Percentiles rank a stretch among this genome's conserved stretches.
These are phyloP conservation scores for Quambalaria eucalypti DNA, from an alignment of 1,284 basidiomycete genomes.

Conservation along the genomic window DNA sequence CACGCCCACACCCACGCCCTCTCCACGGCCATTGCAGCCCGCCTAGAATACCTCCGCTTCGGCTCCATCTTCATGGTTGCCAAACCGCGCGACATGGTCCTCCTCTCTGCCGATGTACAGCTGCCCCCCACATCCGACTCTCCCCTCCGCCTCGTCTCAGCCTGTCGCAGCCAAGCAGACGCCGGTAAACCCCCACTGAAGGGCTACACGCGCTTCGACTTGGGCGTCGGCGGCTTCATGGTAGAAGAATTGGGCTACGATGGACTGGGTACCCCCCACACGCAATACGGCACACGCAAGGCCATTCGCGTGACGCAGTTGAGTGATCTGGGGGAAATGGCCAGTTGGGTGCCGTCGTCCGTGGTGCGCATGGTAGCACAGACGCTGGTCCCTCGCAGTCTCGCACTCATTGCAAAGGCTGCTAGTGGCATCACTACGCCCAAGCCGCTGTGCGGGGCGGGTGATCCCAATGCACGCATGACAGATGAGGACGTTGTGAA, in stretches of 20 bases:
- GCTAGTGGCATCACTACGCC: conserved; percentile 16
- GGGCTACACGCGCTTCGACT: conserved; percentile 28
- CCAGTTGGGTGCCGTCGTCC: conserved; percentile 32
- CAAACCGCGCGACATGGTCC: conserved; percentile 31
- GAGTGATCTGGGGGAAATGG: conserved; percentile 31
- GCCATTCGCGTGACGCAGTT: conserved; percentile 31
- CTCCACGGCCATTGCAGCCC: conserved; percentile 12
- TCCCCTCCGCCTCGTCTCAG: conserved; percentile 23
- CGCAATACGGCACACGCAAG: background rate
- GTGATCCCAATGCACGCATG: background rate
- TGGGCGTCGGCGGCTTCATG: conserved; percentile 34
- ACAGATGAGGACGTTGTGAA: background rate
- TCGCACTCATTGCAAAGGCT: conserved; percentile 28
- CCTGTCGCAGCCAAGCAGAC: conserved; percentile 20
- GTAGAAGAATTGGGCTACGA: conserved; percentile 33
- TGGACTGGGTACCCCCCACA: conserved; percentile 4
- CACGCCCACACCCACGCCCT: background rate
- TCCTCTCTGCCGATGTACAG: conserved; percentile 27
- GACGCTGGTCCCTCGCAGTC: conserved; percentile 27
- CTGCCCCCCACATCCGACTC: conserved; percentile 11
- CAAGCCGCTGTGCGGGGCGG: background rate
- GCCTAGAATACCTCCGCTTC: conserved; percentile 26
- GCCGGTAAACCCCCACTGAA: conserved; percentile 23
- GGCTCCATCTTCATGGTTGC: conserved; percentile 41
- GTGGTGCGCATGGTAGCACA: conserved; percentile 37